phyloP scores from a whole-genome alignment of 495 filamentous ascomycete genomes.

The Aspergillus sclerotioniger region DNA sequence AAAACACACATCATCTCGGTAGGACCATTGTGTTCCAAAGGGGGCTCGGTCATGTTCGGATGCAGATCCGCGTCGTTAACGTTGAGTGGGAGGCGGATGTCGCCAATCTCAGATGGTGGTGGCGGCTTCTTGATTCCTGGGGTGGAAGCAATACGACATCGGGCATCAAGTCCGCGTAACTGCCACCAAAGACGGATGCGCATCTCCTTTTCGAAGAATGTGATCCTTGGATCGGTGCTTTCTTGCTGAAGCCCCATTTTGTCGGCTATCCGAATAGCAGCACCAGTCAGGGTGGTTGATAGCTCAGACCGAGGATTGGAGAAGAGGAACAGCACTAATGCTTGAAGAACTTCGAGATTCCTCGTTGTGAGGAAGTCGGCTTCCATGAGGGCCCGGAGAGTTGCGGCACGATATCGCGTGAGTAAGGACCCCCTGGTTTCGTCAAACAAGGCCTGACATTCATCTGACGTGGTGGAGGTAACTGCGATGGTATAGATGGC shows the following conservation, averaged over 20 bases:
- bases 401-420: constrained; percentile 61
- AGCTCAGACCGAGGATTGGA: constrained; percentile 53
- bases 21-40: constrained; percentile 11
- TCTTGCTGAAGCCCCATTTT: constrained; percentile 54
- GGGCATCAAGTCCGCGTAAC: constrained; percentile 61
- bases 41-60: constrained; percentile 22
- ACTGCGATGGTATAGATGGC: constrained; percentile 68
- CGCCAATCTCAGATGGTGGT: constrained; percentile 22
- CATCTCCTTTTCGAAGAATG: constrained; percentile 67
- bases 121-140: constrained; percentile 57
- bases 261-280: constrained; percentile 68
- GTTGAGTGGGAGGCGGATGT: constrained; percentile 36
- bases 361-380: constrained; percentile 65
- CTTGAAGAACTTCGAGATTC: constrained; percentile 66
- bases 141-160: constrained; percentile 62
- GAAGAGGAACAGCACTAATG: constrained; percentile 63
- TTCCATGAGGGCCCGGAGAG: constrained; percentile 66
- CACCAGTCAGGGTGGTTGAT: constrained; percentile 55
- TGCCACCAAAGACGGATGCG: constrained; percentile 73
- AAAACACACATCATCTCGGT: constrained; percentile 31
- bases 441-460: constrained; percentile 18
- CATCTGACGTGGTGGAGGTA: constrained; percentile 50
- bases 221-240: constrained; percentile 56
- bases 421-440: constrained; percentile 35
- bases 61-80: constrained; percentile 39